These are phyloP conservation scores for Podila verticillata DNA, from an alignment of 192 early-diverging fungal genomes.

Conservation along the genomic window DNA sequence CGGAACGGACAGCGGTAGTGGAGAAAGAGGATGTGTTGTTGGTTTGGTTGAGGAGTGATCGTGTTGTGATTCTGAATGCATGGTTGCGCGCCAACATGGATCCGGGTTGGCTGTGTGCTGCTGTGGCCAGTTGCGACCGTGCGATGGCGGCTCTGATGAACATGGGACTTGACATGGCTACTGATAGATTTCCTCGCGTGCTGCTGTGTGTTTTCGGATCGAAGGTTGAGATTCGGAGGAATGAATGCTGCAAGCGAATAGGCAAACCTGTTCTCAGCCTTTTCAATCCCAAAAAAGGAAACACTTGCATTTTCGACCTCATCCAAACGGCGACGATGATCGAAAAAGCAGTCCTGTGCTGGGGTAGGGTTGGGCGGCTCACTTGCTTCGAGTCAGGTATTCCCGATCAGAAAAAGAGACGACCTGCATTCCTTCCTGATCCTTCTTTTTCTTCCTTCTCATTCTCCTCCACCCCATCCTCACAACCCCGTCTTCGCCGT, in stretches of 20 bases:
- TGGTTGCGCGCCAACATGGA: neutral
- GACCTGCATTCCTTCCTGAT: neutral
- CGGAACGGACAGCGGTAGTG: neutral
- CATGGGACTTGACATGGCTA: neutral
- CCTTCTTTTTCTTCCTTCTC: constrained; percentile 3
- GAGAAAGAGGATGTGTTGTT: no score
- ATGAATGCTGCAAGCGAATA: no score
- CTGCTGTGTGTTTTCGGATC: no score
- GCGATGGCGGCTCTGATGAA: neutral
- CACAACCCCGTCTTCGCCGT: neutral
- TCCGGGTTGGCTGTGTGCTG: no score
- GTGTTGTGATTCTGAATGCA: neutral
- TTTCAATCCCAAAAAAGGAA: neutral
- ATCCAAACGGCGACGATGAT: neutral
- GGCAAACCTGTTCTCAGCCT: neutral
- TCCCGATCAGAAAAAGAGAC: neutral
- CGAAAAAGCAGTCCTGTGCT: neutral
- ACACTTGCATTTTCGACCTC: neutral
- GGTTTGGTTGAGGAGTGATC: no score
- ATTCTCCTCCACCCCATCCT: neutral
- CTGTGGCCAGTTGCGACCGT: neutral
- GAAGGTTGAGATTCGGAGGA: no score
- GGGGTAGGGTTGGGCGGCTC: neutral
- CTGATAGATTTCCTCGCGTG: no score
- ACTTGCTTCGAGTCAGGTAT: neutral